Evolutionary conservation across 495 filamentous ascomycete species (phyloP), one percentile per base, ranked within the genome.

Genomic region (Aspergillus olivimuriae): DNA sequence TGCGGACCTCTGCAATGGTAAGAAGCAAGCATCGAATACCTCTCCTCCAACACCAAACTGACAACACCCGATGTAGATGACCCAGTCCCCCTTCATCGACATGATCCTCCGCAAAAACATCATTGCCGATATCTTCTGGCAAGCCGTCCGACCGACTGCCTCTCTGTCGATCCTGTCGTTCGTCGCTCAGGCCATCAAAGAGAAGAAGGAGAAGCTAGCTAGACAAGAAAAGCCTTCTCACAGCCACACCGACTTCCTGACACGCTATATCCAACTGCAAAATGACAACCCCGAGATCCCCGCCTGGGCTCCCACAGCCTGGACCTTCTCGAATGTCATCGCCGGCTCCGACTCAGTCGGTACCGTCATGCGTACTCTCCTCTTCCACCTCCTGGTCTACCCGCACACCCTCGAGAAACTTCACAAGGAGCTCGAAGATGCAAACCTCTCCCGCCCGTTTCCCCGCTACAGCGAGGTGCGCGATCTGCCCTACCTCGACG

Each of bases 271-370:
- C n/a, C 9, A 12, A 20, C 15, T 34, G 3, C 16, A n/a, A 17
- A 8, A 22, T 16, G 4, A 17, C 12, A 18, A 11, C 10, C 10
- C 11, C 4, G 3, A 19, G 34, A 2, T 9, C 21, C 20, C 9
- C 35, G 35, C 26, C 31, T 7, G 39, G 46, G 32, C 12, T 2
- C 34, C 34, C 7, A 11, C 9, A 4, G 32, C 52, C 30, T 57
- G 15, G 24, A 46, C 17, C 16, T 73, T 34, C 50, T 68, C 14
- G 35, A 76, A 76, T 45, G 54, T 76, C 43, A 57, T 61, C 33
- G 74, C 74, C 10, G 76, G 75, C 15, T 63, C 66, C 16, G 77
- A 81, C 48, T 75, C 77, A 6, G 74, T 69, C 2, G 70, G 74
- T 9, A 75, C 65, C 39, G 55, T 59, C 4, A 53, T 81, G 5